Percentiles rank a stretch among this genome's conserved stretches.
These are phyloP conservation scores for Chloromonas sp. DNA, from an alignment of 163 green algal genomes.

Conservation along the genomic window DNA sequence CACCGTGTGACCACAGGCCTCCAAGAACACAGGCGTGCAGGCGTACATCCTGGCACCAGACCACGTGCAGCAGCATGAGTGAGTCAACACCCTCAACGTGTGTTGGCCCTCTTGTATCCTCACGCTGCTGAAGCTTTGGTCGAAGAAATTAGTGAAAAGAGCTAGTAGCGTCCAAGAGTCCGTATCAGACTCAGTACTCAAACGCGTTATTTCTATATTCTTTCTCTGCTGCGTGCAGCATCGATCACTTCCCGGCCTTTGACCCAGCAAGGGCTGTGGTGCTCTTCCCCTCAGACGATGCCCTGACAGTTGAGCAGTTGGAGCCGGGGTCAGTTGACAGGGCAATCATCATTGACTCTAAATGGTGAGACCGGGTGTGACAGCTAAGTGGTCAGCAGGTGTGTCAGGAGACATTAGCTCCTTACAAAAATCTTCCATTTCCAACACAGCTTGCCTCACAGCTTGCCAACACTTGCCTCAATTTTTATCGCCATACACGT, in stretches of 20 bases:
- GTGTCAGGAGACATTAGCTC: not conserved
- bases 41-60: constrained; percentile 18
- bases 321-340: constrained; percentile 33
- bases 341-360: constrained; percentile 52
- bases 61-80: constrained; percentile 41
- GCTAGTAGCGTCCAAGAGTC: too few relatives aligned
- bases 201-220: too few relatives aligned
- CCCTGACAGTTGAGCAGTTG: constrained; percentile 35
- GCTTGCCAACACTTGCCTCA: not conserved
- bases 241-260: constrained; percentile 28
- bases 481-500: not conserved
- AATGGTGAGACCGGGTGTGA: constrained; percentile 30
- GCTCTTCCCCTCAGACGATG: constrained; percentile 44
- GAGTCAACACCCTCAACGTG: not conserved
- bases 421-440: not conserved
- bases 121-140: too few relatives aligned
- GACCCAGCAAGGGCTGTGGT: constrained; percentile 32
- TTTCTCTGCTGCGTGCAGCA: constrained; percentile 14
- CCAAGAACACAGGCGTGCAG: constrained; percentile 52
- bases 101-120: too few relatives aligned
- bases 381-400: not conserved
- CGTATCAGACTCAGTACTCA: too few relatives aligned
- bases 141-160: too few relatives aligned
- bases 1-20: constrained; percentile 1
- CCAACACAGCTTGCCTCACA: not conserved